These are phyloP conservation scores for Quercus gilva DNA, from an alignment of 306 rosid genomes.

Conservation along the genomic window DNA sequence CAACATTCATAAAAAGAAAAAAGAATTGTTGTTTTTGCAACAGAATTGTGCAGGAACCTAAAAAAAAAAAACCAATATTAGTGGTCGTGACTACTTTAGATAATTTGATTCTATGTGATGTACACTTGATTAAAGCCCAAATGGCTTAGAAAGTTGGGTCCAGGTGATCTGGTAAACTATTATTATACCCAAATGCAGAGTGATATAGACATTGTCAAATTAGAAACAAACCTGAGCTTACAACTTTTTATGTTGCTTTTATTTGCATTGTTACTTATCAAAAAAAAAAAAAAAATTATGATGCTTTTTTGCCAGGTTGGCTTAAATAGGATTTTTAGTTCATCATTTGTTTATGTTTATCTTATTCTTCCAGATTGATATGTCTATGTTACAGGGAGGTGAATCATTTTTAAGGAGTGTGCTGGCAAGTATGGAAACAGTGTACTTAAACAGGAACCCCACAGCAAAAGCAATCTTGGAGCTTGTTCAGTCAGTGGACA, in stretches of 20 bases:
- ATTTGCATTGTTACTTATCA: too few species aligned
- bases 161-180: too few species aligned
- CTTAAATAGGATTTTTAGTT: neutral
- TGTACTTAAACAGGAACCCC: slow-evolving; percentile 82
- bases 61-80: too few species aligned
- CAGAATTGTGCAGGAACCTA: too few species aligned
- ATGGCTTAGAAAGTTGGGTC: too few species aligned
- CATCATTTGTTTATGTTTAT: neutral
- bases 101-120: neutral
- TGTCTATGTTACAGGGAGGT: slow-evolving; percentile 48
- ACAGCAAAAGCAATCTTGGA: slow-evolving; percentile 84
- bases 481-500: slow-evolving; percentile 62
- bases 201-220: neutral
- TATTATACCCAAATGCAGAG: too few species aligned
- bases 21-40: too few species aligned
- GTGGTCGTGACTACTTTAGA: too few species aligned
- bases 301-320: neutral
- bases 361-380: slow-evolving; percentile 5
- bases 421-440: slow-evolving; percentile 68
- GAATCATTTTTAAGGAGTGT: slow-evolving; percentile 73
- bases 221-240: neutral
- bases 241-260: neutral
- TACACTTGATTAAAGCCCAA: neutral
- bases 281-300: too few species aligned
- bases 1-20: too few species aligned